phyloP scores from a whole-genome alignment of 2,329 filamentous ascomycete genomes.

The Clonostachys sp. region DNA sequence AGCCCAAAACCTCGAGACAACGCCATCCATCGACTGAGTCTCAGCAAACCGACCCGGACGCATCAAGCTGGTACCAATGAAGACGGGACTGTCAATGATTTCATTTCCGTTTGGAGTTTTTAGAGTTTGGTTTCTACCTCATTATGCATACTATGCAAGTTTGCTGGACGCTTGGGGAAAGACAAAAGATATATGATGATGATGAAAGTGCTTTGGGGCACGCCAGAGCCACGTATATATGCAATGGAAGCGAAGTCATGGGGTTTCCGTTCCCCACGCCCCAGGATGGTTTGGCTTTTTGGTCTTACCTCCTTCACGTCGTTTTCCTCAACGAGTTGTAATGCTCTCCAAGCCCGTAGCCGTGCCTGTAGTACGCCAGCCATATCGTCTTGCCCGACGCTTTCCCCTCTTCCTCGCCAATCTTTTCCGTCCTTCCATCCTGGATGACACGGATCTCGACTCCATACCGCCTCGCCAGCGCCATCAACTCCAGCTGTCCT shows the following conservation, averaged over 20 bases:
- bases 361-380: slow-evolving; percentile 93
- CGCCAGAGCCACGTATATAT: not conserved
- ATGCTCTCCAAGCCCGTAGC: slow-evolving; percentile 92
- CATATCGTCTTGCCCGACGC: slow-evolving; percentile 60
- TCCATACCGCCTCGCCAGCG: slow-evolving; percentile 75
- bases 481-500: slow-evolving; percentile 83
- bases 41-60: slow-evolving; percentile 45
- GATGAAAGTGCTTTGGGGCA: too few species aligned
- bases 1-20: slow-evolving; percentile 28
- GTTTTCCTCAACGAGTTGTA: slow-evolving; percentile 78
- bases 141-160: too few species aligned
- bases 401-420: slow-evolving; percentile 43
- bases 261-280: too few species aligned
- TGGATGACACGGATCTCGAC: slow-evolving; percentile 83
- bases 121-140: slow-evolving; percentile 8
- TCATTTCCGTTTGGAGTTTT: slow-evolving; percentile 47
- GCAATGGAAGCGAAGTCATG: too few species aligned
- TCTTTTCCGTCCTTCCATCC: slow-evolving; percentile 74
- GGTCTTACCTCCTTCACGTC: slow-evolving; percentile 6
- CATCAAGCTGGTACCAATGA: slow-evolving; percentile 38
- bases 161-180: too few species aligned
- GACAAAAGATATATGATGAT: too few species aligned
- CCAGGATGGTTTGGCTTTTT: too few species aligned
- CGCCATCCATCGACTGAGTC: slow-evolving; percentile 37
- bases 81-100: slow-evolving; percentile 43